Conservation (phyloP, 805 yeast species). For the Candida taoyuanica region DNA sequence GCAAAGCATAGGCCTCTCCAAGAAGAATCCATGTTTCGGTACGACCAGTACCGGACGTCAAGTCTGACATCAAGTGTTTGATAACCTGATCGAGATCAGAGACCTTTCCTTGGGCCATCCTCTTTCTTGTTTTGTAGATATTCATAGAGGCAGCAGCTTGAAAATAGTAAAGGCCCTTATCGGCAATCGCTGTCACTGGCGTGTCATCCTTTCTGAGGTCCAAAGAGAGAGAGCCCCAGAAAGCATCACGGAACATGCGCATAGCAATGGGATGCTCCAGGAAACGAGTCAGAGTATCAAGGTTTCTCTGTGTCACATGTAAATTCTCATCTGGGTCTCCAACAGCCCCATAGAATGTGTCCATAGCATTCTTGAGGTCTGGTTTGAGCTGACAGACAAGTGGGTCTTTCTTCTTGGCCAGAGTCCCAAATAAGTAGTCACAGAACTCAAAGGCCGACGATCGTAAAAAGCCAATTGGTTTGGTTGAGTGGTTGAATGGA, state of each 20-base stretch:
- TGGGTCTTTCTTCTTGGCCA: conserved; percentile 55
- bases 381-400: conserved; percentile 54
- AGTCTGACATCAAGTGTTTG: conserved; percentile 58
- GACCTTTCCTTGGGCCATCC: conserved; percentile 73
- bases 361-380: conserved; percentile 70
- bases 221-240: conserved; percentile 43
- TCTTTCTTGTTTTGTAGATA: conserved; percentile 62
- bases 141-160: conserved; percentile 66
- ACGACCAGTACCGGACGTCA: conserved; percentile 60
- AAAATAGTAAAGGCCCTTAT: conserved; percentile 60
- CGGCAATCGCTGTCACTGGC: conserved; percentile 34
- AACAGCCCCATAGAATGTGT: conserved; percentile 61
- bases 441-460: conserved; percentile 38
- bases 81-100: conserved; percentile 78
- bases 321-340: conserved; percentile 55
- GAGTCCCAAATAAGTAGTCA: conserved; percentile 48
- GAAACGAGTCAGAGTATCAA: conserved; percentile 40
- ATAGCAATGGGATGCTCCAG: conserved; percentile 44
- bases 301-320: conserved; percentile 42
- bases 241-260: conserved; percentile 42
- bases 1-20: conserved; percentile 71
- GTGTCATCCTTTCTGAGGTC: conserved; percentile 29
- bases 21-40: conserved; percentile 84
- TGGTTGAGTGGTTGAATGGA: conserved; percentile 63
- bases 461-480: conserved; percentile 34